Evolutionary conservation across 805 yeast species (phyloP).

Genomic region (Candida arabinofermentans): DNA sequence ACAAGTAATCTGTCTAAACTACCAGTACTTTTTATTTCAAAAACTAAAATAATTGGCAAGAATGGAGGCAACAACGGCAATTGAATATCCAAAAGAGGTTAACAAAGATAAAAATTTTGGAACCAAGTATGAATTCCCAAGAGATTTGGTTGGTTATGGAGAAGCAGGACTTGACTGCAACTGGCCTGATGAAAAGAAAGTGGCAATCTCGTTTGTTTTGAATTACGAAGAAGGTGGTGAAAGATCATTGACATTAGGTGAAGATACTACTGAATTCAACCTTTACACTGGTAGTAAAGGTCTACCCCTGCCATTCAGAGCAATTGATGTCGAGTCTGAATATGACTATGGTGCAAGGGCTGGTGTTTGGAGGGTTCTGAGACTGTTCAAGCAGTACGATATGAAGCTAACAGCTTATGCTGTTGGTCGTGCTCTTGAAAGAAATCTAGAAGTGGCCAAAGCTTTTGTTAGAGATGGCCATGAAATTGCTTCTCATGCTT

Average conservation of each 20-base stretch:
- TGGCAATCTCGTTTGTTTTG: constrained; percentile 22
- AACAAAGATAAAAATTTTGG: constrained; percentile 10
- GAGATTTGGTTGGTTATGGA: constrained; percentile 25
- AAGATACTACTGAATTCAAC: constrained; percentile 7
- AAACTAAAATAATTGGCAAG: neutral
- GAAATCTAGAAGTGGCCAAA: constrained; percentile 30
- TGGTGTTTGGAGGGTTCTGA: constrained; percentile 22
- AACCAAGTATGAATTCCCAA: constrained; percentile 16
- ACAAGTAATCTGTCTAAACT: too few relatives aligned
- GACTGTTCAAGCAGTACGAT: constrained; percentile 29
- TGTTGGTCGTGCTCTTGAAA: constrained; percentile 36
- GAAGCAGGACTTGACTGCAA: constrained; percentile 21
- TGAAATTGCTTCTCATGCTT: constrained; percentile 38
- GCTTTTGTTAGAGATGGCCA: constrained; percentile 36
- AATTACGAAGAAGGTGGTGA: constrained; percentile 27
- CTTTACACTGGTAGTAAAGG: constrained; percentile 6
- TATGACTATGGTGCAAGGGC: constrained; percentile 7
- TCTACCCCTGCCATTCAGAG: constrained; percentile 3
- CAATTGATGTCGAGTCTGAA: constrained; percentile 9
- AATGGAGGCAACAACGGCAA: constrained; percentile 13
- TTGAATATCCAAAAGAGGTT: constrained; percentile 10
- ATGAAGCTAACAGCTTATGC: constrained; percentile 34
- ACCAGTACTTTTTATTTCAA: too few relatives aligned
- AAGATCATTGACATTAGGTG: constrained; percentile 5
- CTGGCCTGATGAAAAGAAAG: constrained; percentile 20